Evolutionary conservation across 2,329 filamentous ascomycete species (phyloP).

Genomic region (Neofusicoccum sp.): DNA sequence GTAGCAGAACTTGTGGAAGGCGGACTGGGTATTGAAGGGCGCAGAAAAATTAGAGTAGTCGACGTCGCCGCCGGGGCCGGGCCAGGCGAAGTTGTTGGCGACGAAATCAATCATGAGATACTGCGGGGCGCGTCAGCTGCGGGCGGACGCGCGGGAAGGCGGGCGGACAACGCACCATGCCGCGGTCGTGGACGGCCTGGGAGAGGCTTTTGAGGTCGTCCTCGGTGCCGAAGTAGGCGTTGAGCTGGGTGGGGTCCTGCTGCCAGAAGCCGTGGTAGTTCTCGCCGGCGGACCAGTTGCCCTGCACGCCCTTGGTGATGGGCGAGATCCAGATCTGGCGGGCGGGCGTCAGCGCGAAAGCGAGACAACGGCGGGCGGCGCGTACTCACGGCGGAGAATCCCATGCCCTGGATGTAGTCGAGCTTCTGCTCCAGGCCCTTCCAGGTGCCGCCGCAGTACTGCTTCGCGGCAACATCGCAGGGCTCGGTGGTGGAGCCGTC

Average conservation of each 20-base stretch:
- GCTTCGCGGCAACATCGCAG: constrained; percentile 30
- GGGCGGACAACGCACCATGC: constrained; percentile 38
- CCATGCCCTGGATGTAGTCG: constrained; percentile 52
- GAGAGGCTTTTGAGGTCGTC: constrained; percentile 49
- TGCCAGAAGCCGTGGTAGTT: constrained; percentile 54
- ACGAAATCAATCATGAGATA: constrained; percentile 55
- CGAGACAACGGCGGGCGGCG: not conserved
- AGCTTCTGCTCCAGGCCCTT: constrained; percentile 48
- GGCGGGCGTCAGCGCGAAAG: not conserved
- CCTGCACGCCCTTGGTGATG: constrained; percentile 28
- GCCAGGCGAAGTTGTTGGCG: constrained; percentile 46
- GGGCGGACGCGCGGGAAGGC: not conserved
- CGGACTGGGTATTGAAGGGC: constrained; percentile 31
- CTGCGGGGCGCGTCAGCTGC: constrained; percentile 20
- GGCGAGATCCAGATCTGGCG: constrained; percentile 45
- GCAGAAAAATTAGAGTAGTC: constrained; percentile 26
- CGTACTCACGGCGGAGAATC: constrained; percentile 43
- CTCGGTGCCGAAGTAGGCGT: constrained; percentile 49
- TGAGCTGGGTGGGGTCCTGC: constrained; percentile 48
- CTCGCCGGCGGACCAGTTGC: constrained; percentile 34
- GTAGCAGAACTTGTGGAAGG: constrained; percentile 29
- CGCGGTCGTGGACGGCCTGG: constrained; percentile 42
- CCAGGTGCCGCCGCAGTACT: constrained; percentile 54
- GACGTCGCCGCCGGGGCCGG: constrained; percentile 22
- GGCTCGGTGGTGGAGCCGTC: constrained; percentile 32